These are phyloP conservation scores for Vitis rupestris DNA, from an alignment of 164 flowering plant species.

Conservation along the genomic window DNA sequence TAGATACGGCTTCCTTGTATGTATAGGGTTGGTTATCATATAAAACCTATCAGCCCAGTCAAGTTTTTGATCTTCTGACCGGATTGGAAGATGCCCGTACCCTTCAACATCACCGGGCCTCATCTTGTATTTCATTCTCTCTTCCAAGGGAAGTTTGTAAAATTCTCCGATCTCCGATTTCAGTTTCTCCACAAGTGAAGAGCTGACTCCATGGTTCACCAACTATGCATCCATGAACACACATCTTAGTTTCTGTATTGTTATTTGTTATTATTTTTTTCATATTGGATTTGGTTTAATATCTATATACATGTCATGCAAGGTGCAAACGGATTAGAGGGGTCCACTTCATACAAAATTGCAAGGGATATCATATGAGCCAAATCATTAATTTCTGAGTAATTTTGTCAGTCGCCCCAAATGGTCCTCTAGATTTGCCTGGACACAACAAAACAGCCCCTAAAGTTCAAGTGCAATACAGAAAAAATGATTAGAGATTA, in stretches of 20 bases:
- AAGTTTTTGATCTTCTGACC: slow-evolving; percentile 16
- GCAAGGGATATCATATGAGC: no score
- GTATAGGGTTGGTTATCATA: slow-evolving; percentile 21
- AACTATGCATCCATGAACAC: slow-evolving; percentile 18
- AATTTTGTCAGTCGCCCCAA: no score
- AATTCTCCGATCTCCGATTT: slow-evolving; percentile 30
- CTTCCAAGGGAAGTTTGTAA: slow-evolving; percentile 38
- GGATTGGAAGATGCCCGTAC: slow-evolving; percentile 27
- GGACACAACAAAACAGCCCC: no score
- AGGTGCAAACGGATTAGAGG: no score
- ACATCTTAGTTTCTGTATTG: neutral
- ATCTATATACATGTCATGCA: no score
- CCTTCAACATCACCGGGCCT: slow-evolving; percentile 40
- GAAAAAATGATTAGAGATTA: neutral
- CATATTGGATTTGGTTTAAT: no score
- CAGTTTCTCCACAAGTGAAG: slow-evolving; percentile 28
- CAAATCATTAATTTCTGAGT: no score
- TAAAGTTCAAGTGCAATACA: no score
- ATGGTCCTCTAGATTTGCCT: no score
- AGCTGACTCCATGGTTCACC: slow-evolving; percentile 42
- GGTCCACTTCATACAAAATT: no score
- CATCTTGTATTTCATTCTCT: slow-evolving; percentile 28
- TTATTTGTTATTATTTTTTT: neutral
- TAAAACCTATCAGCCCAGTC: slow-evolving; percentile 22
- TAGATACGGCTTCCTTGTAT: slow-evolving; percentile 21